Conservation (phyloP, 1,284 basidiomycete species). For the Fomitiporia mediterranea region DNA sequence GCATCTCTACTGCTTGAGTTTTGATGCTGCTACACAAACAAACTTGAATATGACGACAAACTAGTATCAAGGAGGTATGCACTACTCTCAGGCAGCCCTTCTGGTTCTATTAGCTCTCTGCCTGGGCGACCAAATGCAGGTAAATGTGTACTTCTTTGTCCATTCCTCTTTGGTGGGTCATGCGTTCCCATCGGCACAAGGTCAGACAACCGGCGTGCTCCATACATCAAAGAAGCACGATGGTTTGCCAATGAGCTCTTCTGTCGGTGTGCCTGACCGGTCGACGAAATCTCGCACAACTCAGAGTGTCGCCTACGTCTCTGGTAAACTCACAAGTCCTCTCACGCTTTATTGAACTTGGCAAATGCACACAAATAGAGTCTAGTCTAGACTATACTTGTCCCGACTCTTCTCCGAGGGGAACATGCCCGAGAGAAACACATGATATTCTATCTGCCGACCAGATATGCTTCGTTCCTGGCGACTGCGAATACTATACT, state of each 20-base stretch:
- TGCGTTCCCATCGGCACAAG: slow-evolving; percentile 17
- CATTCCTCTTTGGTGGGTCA: not conserved
- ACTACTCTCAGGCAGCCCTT: not conserved
- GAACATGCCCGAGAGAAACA: not conserved
- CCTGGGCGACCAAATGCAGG: not conserved
- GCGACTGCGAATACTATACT: not conserved
- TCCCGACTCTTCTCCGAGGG: slow-evolving; percentile 6
- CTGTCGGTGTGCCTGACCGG: slow-evolving; percentile 1
- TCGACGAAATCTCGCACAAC: not conserved
- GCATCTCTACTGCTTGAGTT: not conserved
- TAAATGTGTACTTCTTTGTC: not conserved
- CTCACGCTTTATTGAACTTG: not conserved
- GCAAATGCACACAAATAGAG: not conserved
- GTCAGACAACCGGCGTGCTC: slow-evolving; percentile 14
- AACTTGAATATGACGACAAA: not conserved
- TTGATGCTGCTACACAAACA: not conserved
- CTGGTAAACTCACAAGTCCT: too few relatives aligned
- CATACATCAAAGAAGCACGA: slow-evolving; percentile 16
- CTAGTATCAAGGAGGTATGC: not conserved
- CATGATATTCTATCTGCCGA: not conserved
- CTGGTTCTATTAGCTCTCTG: not conserved
- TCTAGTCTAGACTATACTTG: not conserved
- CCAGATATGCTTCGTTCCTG: not conserved
- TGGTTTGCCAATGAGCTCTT: slow-evolving; percentile 9
- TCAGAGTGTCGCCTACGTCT: too few relatives aligned